These are phyloP conservation scores for Panicum hallii DNA, from an alignment of 202 grass and related monocot species.

Conservation along the genomic window DNA sequence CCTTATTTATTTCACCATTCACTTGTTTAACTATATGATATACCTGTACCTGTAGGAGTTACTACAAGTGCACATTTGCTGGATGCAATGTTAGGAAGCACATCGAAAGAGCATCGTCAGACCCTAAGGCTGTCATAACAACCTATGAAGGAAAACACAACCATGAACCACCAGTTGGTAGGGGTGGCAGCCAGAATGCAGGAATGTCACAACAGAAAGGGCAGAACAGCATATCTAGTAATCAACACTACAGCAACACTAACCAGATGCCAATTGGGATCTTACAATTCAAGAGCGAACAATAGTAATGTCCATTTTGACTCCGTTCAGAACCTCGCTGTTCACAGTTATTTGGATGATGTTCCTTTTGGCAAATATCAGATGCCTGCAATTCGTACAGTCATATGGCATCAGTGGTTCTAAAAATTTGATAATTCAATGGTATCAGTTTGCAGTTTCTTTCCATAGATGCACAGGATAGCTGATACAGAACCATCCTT, in stretches of 20 bases:
- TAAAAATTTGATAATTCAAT: slow-evolving; percentile 31
- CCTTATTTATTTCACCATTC: not conserved
- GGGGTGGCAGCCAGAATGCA: slow-evolving; percentile 64
- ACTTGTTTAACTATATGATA: slow-evolving; percentile 28
- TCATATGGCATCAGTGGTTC: slow-evolving; percentile 38
- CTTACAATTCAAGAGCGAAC: slow-evolving; percentile 86
- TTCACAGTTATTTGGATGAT: slow-evolving; percentile 29
- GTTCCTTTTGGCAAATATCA: slow-evolving; percentile 45
- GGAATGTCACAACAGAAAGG: slow-evolving; percentile 55
- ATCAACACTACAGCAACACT: slow-evolving; percentile 64
- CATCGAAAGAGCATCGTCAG: slow-evolving; percentile 87
- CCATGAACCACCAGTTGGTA: slow-evolving; percentile 90
- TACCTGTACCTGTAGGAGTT: slow-evolving; percentile 69
- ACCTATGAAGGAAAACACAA: slow-evolving; percentile 99
- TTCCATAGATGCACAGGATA: slow-evolving; percentile 49
- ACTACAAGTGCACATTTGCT: slow-evolving; percentile 93
- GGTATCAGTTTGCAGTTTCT: slow-evolving; percentile 30
- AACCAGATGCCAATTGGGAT: slow-evolving; percentile 47
- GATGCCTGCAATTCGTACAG: slow-evolving; percentile 35
- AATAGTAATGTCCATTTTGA: slow-evolving; percentile 56
- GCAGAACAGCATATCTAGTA: slow-evolving; percentile 56
- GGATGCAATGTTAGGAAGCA: slow-evolving; percentile 97
- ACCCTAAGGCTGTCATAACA: slow-evolving; percentile 90
- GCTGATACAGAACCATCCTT: slow-evolving; percentile 22
- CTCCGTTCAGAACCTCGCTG: slow-evolving; percentile 16